Percentiles rank a stretch among this genome's conserved stretches.
These are phyloP conservation scores for Umbellularia californica DNA, from an alignment of 164 flowering plant genomes.

Conservation along the genomic window DNA sequence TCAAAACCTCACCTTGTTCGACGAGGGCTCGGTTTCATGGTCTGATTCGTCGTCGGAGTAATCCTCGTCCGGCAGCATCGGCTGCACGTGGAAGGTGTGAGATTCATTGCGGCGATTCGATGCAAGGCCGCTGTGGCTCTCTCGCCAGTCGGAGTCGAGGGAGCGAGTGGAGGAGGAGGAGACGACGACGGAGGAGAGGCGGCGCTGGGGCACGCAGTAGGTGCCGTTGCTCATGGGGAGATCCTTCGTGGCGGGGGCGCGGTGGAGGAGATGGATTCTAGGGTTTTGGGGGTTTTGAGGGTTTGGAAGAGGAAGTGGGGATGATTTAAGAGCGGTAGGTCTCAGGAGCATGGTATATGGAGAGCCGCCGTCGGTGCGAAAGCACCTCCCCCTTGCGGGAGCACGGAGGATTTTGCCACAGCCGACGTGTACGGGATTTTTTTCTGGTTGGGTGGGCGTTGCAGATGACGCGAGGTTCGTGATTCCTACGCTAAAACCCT, in stretches of 20 bases:
- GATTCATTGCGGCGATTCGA: constrained; percentile 19
- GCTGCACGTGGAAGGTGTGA: constrained; percentile 13
- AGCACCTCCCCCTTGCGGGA: constrained; percentile 3
- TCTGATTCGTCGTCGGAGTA: constrained; percentile 49
- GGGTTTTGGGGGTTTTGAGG: constrained; percentile 21
- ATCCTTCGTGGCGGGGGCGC: constrained; percentile 42
- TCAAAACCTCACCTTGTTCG: constrained; percentile 20
- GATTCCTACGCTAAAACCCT: no score
- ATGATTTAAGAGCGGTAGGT: constrained; percentile 6
- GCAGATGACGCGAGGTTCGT: no score
- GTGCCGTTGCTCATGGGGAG: constrained; percentile 35
- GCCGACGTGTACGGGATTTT: no score
- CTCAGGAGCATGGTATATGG: constrained; percentile 15
- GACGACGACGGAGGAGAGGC: constrained; percentile 14
- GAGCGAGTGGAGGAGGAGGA: constrained; percentile 20
- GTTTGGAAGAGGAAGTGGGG: not conserved
- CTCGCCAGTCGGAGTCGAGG: constrained; percentile 20
- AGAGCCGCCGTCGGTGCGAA: constrained; percentile 7
- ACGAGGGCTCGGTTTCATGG: constrained; percentile 25
- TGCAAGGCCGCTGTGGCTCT: constrained; percentile 5
- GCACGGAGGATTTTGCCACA: not conserved
- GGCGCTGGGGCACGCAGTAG: constrained; percentile 60
- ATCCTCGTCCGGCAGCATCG: constrained; percentile 24
- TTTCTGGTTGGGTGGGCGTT: no score
- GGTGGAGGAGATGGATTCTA: not conserved